Evolutionary conservation across 129 eudicot species (phyloP), one percentile per base, ranked within the genome.

Genomic region (Pulicaria dysenterica): DNA sequence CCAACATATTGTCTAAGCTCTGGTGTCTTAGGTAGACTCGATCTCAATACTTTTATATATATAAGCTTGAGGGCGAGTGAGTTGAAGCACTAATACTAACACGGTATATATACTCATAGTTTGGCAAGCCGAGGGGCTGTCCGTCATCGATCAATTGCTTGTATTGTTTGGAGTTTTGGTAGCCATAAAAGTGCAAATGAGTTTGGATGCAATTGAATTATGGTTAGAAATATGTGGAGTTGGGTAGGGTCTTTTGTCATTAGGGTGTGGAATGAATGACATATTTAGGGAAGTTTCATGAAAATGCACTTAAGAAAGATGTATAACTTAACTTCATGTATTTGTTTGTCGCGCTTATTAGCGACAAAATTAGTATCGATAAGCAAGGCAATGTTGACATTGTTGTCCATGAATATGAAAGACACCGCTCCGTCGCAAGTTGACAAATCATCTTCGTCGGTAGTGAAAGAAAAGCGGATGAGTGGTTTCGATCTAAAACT

Each of bases 51-150:
- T 17, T 69, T 40, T 39, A 51, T 58, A 41, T 65, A 7, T 60
- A 38, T 58, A 77, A 69, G 71, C 54, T 69, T 60, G 81, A 69
- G 71, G 24, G 46, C 71, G 76, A 69, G 76, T 77, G 76, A 77
- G 8, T 77, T 69, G 47, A 69, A 77, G n/a, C 13, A 14, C 7
- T 7, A 34, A 50, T 56, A 60, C 36, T 5, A 49, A 46, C 57
- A 31, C 50, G 57, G 6, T 77, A 77, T 69, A 69, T 77, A 69
- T 69, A 77, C 65, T 40, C 58, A 10, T 48, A 58, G 56, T 77
- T 60, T 69, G 81, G 81, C 64, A 60, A 47, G 45, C 6, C 47
- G 43, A 58, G 13, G 14, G 13, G 14, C 12, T 68, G 51, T 14
- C 49, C n/a, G 16, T 58, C 40, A 47, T 48, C 19, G 9, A 59